Conservation (phyloP, 768 basidiomycete species). For the Russula sp. region DNA sequence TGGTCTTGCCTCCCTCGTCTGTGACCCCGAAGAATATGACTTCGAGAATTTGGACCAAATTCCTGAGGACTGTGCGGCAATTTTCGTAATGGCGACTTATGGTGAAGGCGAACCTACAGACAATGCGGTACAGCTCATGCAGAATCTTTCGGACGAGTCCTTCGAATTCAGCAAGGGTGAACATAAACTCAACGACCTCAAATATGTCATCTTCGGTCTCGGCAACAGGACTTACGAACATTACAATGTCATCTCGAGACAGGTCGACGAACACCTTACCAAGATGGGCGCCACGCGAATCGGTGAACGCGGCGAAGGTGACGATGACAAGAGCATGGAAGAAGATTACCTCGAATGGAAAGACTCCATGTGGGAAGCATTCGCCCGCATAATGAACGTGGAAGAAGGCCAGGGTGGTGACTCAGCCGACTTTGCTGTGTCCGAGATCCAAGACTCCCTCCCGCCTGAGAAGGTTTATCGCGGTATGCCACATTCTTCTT, state of each 20-base stretch:
- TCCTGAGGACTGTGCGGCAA: constrained; percentile 78
- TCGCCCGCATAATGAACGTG: constrained; percentile 75
- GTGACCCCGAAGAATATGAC: constrained; percentile 98
- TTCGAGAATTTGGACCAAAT: constrained; percentile 93
- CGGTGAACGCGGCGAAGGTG: constrained; percentile 90
- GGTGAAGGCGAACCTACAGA: constrained; percentile 99
- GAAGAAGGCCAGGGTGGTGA: constrained; percentile 97
- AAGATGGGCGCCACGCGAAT: constrained; percentile 82
- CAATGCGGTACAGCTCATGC: constrained; percentile 92
- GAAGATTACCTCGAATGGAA: constrained; percentile 99
- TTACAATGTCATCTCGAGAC: constrained; percentile 85
- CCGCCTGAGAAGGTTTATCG: constrained; percentile 89
- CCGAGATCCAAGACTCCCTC: constrained; percentile 61
- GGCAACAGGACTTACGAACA: constrained; percentile 95
- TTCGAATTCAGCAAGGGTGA: constrained; percentile 83
- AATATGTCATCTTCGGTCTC: constrained; percentile 92
- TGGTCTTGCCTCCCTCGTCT: constrained; percentile 91
- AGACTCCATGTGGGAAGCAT: constrained; percentile 92
- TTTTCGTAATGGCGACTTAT: constrained; percentile 98
- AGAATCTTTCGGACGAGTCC: constrained; percentile 80
- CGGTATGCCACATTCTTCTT: constrained; percentile 42
- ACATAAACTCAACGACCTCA: constrained; percentile 72
- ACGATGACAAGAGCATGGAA: constrained; percentile 99
- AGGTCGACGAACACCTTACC: constrained; percentile 64
- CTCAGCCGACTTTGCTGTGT: constrained; percentile 87